Conservation (phyloP, 78 protist species). For the Guillardia theta region DNA sequence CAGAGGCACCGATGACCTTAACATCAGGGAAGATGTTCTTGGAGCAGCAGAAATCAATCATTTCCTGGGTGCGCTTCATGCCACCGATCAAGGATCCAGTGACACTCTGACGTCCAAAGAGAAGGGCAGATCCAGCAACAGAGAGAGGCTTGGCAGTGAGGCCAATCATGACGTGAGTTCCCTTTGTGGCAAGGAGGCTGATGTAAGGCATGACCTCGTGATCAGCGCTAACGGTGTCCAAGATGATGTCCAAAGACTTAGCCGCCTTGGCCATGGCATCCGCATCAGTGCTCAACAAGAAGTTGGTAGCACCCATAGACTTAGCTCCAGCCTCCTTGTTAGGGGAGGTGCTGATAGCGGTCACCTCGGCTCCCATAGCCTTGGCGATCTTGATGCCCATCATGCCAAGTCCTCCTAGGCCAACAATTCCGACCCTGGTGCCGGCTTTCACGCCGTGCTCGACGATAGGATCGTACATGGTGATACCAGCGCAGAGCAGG, state of each 20-base stretch:
- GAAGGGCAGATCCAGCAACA: neutral
- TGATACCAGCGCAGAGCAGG: neutral
- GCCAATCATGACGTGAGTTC: neutral
- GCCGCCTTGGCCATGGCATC: neutral
- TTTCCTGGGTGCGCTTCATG: constrained; percentile 49
- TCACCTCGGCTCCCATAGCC: neutral
- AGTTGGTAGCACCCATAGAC: constrained; percentile 34
- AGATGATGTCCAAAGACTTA: neutral
- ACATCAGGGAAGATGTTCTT: constrained; percentile 31
- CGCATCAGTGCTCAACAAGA: neutral
- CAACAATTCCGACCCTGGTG: neutral
- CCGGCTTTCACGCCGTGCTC: neutral
- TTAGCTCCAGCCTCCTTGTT: constrained; percentile 46
- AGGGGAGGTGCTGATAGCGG: neutral
- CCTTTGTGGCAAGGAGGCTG: neutral
- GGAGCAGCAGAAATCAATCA: constrained; percentile 47
- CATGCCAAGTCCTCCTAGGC: neutral
- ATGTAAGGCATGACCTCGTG: constrained; percentile 30
- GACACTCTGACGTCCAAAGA: neutral
- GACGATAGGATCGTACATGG: neutral
- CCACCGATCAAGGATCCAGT: constrained; percentile 43
- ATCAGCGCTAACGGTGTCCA: constrained; percentile 31
- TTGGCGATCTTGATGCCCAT: neutral
- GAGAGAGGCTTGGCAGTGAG: neutral
- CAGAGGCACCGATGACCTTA: constrained; percentile 12